Evolutionary conservation across 1,139 yeast genomes (phyloP).

Genomic region (Nakaseomyces sp.): DNA sequence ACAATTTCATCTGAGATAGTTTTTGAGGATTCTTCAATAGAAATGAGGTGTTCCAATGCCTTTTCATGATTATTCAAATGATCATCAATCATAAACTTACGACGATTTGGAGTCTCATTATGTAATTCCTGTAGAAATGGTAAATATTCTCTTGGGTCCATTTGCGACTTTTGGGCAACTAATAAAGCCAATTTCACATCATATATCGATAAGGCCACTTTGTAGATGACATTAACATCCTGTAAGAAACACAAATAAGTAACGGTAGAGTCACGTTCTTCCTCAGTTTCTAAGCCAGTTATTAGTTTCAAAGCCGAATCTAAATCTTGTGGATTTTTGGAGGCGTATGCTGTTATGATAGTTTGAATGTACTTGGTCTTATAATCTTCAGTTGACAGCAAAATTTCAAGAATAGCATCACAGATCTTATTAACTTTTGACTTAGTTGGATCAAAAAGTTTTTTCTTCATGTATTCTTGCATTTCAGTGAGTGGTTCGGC

Average conservation of each 20-base stretch:
- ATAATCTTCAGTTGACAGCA: conserved; percentile 43
- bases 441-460: conserved; percentile 34
- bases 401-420: conserved; percentile 52
- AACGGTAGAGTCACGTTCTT: conserved; percentile 52
- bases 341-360: conserved; percentile 83
- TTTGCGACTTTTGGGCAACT: conserved; percentile 93
- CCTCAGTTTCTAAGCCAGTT: conserved; percentile 40
- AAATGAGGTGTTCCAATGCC: conserved; percentile 61
- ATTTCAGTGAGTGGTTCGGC: conserved; percentile 32
- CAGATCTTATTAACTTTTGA: conserved; percentile 75
- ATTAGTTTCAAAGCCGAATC: conserved; percentile 63
- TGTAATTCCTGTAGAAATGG: conserved; percentile 83
- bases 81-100: conserved; percentile 72
- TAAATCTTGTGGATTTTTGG: conserved; percentile 81
- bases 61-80: conserved; percentile 55
- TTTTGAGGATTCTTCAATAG: conserved; percentile 27
- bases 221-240: conserved; percentile 77
- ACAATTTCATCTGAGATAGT: conserved; percentile 51
- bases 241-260: conserved; percentile 84
- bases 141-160: conserved; percentile 93
- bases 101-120: conserved; percentile 55
- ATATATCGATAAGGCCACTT: conserved; percentile 73
- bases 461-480: conserved; percentile 33
- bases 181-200: conserved; percentile 71
- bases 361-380: conserved; percentile 61